Base-by-base conservation (phyloP, 1,284 basidiomycete species). In the Pseudozyma tsukubaensis region DNA sequence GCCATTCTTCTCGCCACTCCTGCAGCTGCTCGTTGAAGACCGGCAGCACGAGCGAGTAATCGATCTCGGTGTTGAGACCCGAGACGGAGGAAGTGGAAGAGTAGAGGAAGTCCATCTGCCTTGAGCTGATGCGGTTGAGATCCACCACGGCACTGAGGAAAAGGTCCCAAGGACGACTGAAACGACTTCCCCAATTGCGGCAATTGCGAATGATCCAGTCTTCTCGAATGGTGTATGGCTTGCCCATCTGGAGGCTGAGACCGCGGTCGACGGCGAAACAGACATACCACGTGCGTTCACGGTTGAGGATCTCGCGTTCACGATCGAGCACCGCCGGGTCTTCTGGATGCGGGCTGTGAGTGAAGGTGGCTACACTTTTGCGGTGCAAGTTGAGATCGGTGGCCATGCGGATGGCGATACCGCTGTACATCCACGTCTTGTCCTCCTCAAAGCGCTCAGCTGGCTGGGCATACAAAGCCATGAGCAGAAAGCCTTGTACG, bases 361-460 rank as follows among this genome's bases (percentile, higher is more conserved):
- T 80, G 37, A 85, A 88, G 78, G 90, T 90, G 21, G 87, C 86
- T 8, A 87, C 86, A 6, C 91, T 92, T 84, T 97, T 95, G 64
- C 96, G 90, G 84, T 97, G 94, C 53, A 99, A 86, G 84, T 98
- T 98, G 51, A 99, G 87, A 85, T 99, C 96, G 16, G 93, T 96
- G 5, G 92, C 96, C 92, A 97, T 95, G 63, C 94, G 91, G 47
- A 87, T 86, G 0, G 87, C 87, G 60, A 87, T 85, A 32, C 86
- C 86, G 61, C 79, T 76, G 72, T 84, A 84, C 42, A 83, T 73
- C 94, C 96, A 99, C 0, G 95, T 98, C 79, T 92, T 91, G 86
- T 99, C 96, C 81, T 97, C 94, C 84, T 99, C 97, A 82, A 94
- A 98, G 16, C 86, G 84, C 70, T 85, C 75, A 13, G 79, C 73